phyloP scores from a whole-genome alignment of 345 rosid genomes.

The Microthlaspi erraticum region DNA sequence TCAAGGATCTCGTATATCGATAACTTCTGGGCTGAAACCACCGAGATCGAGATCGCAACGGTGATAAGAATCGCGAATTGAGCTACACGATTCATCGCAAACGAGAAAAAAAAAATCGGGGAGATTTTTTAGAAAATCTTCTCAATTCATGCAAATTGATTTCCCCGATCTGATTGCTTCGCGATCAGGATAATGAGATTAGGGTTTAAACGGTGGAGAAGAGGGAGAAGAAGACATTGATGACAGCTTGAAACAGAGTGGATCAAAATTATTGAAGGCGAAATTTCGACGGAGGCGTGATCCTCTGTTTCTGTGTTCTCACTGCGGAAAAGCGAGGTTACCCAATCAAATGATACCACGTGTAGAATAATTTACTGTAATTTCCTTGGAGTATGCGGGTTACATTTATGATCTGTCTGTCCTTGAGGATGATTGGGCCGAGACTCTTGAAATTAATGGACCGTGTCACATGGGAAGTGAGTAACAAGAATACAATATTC shows the following conservation, averaged over 20 bases:
- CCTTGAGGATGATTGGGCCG: constrained; percentile 24
- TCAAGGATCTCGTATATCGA: constrained; percentile 66
- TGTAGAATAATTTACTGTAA: neutral
- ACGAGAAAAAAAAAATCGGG: neutral
- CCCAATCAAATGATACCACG: constrained; percentile 2
- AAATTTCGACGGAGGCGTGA: constrained; percentile 1
- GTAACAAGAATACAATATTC: neutral
- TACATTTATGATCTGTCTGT: constrained; percentile 13
- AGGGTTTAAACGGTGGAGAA: constrained; percentile 50
- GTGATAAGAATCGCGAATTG: constrained; percentile 23
- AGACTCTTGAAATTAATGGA: constrained; percentile 14
- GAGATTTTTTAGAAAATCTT: neutral
- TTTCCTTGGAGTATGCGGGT: constrained; percentile 3
- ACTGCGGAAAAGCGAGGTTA: neutral
- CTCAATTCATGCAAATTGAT: constrained; percentile 18
- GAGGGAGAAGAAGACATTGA: constrained; percentile 44
- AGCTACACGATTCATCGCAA: constrained; percentile 22
- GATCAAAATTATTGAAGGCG: constrained; percentile 38
- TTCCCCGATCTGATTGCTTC: constrained; percentile 3
- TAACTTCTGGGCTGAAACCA: constrained; percentile 27
- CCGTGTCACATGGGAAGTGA: constrained; percentile 22
- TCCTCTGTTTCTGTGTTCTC: constrained; percentile 26
- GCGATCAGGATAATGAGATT: constrained; percentile 13
- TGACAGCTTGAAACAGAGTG: constrained; percentile 70
- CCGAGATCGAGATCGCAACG: constrained; percentile 22